These are phyloP conservation scores for Chenopodium berlandieri DNA, from an alignment of 148 eudicot species.

Conservation along the genomic window DNA sequence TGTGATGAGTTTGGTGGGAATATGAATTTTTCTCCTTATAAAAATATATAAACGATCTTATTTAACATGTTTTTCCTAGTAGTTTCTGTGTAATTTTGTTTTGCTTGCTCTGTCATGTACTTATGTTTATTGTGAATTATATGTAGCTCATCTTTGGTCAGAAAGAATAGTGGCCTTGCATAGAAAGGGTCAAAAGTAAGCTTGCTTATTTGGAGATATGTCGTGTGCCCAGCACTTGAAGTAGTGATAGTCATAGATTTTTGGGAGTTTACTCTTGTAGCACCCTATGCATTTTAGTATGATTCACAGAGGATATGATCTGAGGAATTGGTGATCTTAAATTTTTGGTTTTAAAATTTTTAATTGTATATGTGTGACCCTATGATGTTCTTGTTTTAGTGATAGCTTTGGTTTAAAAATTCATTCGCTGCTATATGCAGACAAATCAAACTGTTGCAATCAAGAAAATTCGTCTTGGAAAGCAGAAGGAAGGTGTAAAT, in stretches of 20 bases:
- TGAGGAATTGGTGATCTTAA: no score
- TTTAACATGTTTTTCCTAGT: no score
- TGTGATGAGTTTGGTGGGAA: not conserved
- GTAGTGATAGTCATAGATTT: not conserved
- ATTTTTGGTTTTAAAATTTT: not conserved
- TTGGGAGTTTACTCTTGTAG: not conserved
- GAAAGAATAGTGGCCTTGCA: no score
- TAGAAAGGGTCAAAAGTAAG: not conserved
- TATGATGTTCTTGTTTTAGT: not conserved
- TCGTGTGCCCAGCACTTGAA: not conserved
- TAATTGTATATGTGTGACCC: not conserved
- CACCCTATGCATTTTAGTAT: not conserved
- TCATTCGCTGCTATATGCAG: constrained; percentile 41
- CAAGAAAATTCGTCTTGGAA: constrained; percentile 93
- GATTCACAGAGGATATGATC: not conserved
- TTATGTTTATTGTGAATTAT: no score
- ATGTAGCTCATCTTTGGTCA: not conserved
- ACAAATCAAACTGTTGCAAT: constrained; percentile 85
- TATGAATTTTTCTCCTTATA: no score
- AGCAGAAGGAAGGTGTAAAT: constrained; percentile 98
- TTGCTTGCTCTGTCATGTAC: no score
- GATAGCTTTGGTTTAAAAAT: not conserved
- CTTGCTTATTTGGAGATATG: not conserved
- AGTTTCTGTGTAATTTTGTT: no score
- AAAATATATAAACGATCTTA: no score